phyloP scores from a whole-genome alignment of 1,284 basidiomycete species.

The Rhodotorula sp. region DNA sequence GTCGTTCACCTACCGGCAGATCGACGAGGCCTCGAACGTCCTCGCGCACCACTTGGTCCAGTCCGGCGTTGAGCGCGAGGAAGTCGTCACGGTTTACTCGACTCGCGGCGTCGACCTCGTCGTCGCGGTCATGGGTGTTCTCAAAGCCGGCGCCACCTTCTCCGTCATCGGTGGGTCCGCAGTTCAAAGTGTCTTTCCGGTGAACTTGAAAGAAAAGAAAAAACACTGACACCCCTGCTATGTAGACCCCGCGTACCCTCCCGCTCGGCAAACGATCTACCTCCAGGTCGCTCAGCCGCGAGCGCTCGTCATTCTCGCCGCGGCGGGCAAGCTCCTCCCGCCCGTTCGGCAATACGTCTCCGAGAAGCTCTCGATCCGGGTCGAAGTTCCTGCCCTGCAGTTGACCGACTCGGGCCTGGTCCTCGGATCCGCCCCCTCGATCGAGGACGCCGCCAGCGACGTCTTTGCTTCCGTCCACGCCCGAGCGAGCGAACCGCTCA shows the following conservation, averaged over 20 bases:
- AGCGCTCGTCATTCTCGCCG: slow-evolving; percentile 87
- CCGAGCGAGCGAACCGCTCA: slow-evolving; percentile 62
- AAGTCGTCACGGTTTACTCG: slow-evolving; percentile 99
- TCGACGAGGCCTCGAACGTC: slow-evolving; percentile 82
- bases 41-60: slow-evolving; percentile 86
- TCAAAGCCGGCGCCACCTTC: slow-evolving; percentile 96
- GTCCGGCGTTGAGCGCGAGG: slow-evolving; percentile 82
- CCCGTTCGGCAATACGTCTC: slow-evolving; percentile 82
- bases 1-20: slow-evolving; percentile 74
- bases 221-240: neutral
- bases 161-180: slow-evolving; percentile 79
- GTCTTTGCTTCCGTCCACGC: slow-evolving; percentile 57
- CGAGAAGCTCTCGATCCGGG: slow-evolving; percentile 78
- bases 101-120: slow-evolving; percentile 94
- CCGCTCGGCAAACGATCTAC: slow-evolving; percentile 92
- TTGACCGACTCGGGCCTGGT: slow-evolving; percentile 65
- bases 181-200: neutral
- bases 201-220: no score
- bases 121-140: slow-evolving; percentile 92
- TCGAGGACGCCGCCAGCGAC: slow-evolving; percentile 43
- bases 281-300: slow-evolving; percentile 89
- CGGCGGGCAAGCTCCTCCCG: slow-evolving; percentile 78
- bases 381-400: slow-evolving; percentile 87
- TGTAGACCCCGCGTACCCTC: slow-evolving; percentile 92
- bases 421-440: slow-evolving; percentile 60